These are phyloP conservation scores for Bruguiera parviflora DNA, from an alignment of 345 rosid species.

Conservation along the genomic window DNA sequence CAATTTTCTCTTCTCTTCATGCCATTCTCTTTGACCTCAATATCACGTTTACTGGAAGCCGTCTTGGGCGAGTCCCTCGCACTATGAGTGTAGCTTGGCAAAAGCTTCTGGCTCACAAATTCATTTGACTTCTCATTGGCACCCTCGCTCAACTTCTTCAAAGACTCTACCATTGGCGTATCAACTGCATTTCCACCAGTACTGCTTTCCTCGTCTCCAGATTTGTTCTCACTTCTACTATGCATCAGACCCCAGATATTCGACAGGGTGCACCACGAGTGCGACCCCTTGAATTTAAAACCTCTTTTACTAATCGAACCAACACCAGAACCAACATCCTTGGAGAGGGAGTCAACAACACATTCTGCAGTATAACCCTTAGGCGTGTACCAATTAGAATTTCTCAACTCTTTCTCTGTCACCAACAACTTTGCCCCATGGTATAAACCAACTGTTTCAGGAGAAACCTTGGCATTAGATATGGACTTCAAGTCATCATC, in stretches of 20 bases:
- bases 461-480: constrained; percentile 37
- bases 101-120: constrained; percentile 54
- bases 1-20: constrained; percentile 40
- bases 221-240: constrained; percentile 20
- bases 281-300: constrained; percentile 20
- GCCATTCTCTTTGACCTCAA: constrained; percentile 31
- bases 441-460: constrained; percentile 43
- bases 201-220: constrained; percentile 32
- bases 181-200: constrained; percentile 36
- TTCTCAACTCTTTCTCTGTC: constrained; percentile 52
- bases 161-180: constrained; percentile 42
- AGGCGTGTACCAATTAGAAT: constrained; percentile 36
- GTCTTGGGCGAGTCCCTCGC: constrained; percentile 40
- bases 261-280: constrained; percentile 15
- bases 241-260: constrained; percentile 30
- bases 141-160: constrained; percentile 43
- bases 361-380: constrained; percentile 12
- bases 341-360: constrained; percentile 6
- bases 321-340: constrained; percentile 17
- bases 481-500: constrained; percentile 29
- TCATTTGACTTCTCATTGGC: constrained; percentile 37
- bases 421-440: constrained; percentile 51
- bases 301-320: constrained; percentile 15
- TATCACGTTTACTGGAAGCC: constrained; percentile 27
- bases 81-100: constrained; percentile 55